A percentile compares a stretch with the other conserved stretches of the same genome.
Conservation (phyloP, 2,329 filamentous ascomycete genomes). For the Basipetospora chlamydospora region DNA sequence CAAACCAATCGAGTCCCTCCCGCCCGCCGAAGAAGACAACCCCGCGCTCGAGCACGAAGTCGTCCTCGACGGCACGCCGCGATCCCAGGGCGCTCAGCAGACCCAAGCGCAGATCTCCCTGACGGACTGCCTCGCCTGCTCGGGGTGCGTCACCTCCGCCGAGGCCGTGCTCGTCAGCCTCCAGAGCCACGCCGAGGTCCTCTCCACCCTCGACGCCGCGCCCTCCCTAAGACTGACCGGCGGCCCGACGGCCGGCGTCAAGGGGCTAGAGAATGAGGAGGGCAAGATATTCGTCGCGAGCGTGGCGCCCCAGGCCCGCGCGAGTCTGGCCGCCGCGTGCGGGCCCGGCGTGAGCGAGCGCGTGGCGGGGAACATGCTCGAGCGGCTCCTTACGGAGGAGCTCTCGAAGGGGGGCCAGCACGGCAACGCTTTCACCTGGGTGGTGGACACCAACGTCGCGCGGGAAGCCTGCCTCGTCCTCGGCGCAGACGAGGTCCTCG, state of each 20-base stretch:
- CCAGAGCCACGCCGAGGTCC: slow-evolving; percentile 84
- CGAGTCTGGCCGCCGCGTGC: slow-evolving; percentile 75
- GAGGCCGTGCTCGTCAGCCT: slow-evolving; percentile 93
- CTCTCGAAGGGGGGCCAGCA: slow-evolving; percentile 38
- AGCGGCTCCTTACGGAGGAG: slow-evolving; percentile 49
- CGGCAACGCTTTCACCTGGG: slow-evolving; percentile 71
- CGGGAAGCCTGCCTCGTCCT: slow-evolving; percentile 73
- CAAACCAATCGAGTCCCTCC: slow-evolving; percentile 89
- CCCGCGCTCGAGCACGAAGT: slow-evolving; percentile 58
- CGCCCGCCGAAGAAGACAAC: slow-evolving; percentile 29
- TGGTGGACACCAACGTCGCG: slow-evolving; percentile 77
- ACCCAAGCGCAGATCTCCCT: slow-evolving; percentile 83
- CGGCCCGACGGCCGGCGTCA: slow-evolving; percentile 22
- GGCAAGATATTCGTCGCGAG: slow-evolving; percentile 78
- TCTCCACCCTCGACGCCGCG: slow-evolving; percentile 61
- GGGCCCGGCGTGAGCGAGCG: slow-evolving; percentile 54
- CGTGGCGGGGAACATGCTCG: slow-evolving; percentile 69
- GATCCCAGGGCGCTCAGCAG: slow-evolving; percentile 33
- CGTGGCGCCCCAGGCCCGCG: slow-evolving; percentile 80
- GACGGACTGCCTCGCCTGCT: slow-evolving; percentile 94
- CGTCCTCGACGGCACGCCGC: slow-evolving; percentile 72
- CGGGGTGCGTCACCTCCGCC: slow-evolving; percentile 91
- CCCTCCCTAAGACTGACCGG: slow-evolving; percentile 29
- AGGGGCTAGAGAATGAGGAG: slow-evolving; percentile 41
- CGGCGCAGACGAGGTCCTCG: slow-evolving; percentile 50